phyloP scores from a whole-genome alignment of 306 rosid species.

The Oemleria cerasiformis region DNA sequence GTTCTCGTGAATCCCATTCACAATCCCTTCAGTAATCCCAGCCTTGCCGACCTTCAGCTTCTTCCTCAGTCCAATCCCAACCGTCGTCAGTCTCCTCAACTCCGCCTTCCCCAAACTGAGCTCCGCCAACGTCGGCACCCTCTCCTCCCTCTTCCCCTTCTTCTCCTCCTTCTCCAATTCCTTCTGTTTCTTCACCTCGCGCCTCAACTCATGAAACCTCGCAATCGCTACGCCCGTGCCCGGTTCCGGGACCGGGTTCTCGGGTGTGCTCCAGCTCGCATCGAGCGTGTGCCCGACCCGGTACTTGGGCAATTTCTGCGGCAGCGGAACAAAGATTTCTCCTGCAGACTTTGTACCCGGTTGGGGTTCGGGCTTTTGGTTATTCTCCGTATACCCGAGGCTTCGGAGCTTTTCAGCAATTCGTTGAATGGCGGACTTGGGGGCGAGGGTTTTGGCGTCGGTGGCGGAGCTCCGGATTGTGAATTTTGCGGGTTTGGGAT shows the following conservation, averaged over 20 bases:
- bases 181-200: slow-evolving; percentile 41
- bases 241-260: slow-evolving; percentile 64
- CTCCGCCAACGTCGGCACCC: slow-evolving; percentile 78
- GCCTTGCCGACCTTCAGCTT: slow-evolving; percentile 81
- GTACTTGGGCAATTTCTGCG: slow-evolving; percentile 45
- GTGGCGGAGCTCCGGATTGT: slow-evolving; percentile 46
- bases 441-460: slow-evolving; percentile 41
- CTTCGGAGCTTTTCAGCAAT: slow-evolving; percentile 83
- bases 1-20: slow-evolving; percentile 84
- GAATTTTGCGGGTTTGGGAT: slow-evolving; percentile 31
- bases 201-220: slow-evolving; percentile 44
- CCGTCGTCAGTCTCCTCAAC: slow-evolving; percentile 49
- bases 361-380: not conserved
- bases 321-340: slow-evolving; percentile 71
- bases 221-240: slow-evolving; percentile 52
- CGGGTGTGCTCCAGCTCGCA: slow-evolving; percentile 78
- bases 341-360: slow-evolving; percentile 40
- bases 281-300: slow-evolving; percentile 80
- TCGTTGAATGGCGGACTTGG: slow-evolving; percentile 78
- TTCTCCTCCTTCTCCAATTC: slow-evolving; percentile 20
- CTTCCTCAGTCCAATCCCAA: slow-evolving; percentile 55
- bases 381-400: slow-evolving; percentile 67
- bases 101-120: slow-evolving; percentile 57
- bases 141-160: slow-evolving; percentile 30
- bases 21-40: slow-evolving; percentile 86